Evolutionary conservation across 441 rosid species (phyloP).

Genomic region (Eruca vesicaria): DNA sequence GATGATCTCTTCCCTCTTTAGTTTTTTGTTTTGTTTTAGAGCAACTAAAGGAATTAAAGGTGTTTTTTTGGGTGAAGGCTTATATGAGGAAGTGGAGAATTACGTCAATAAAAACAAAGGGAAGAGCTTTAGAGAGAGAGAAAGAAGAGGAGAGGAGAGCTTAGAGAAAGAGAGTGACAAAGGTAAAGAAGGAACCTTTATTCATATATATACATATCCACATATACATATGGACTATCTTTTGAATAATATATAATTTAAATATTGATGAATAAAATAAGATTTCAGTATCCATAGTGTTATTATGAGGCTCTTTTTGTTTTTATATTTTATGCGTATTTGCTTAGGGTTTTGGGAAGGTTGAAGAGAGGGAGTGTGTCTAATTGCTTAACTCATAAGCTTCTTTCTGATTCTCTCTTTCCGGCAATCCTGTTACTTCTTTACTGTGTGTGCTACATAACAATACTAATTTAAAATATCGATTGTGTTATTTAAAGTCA

Average conservation of each 20-base stretch:
- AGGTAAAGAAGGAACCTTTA: slow-evolving; percentile 38
- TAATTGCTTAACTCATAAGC: slow-evolving; percentile 38
- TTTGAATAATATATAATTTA: slow-evolving; percentile 5
- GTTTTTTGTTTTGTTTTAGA: slow-evolving; percentile 27
- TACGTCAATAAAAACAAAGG: slow-evolving; percentile 36
- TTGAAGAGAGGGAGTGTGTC: slow-evolving; percentile 24
- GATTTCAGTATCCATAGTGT: slow-evolving; percentile 25
- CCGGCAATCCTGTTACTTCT: slow-evolving; percentile 24
- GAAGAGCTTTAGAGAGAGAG: slow-evolving; percentile 42
- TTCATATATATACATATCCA: slow-evolving; percentile 28
- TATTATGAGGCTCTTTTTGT: slow-evolving; percentile 29
- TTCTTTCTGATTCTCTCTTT: slow-evolving; percentile 33
- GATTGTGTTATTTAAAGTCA: background rate
- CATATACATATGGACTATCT: slow-evolving; percentile 14
- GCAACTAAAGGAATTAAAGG: slow-evolving; percentile 37
- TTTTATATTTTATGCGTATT: slow-evolving; percentile 24
- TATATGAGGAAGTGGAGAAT: slow-evolving; percentile 53
- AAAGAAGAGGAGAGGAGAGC: slow-evolving; percentile 32
- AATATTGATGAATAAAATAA: slow-evolving; percentile 8
- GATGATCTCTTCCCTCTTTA: slow-evolving; percentile 27
- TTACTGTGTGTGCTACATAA: slow-evolving; percentile 6
- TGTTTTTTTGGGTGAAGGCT: slow-evolving; percentile 35
- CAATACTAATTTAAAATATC: background rate
- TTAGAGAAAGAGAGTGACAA: slow-evolving; percentile 39
- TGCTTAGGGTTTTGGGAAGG: slow-evolving; percentile 36